phyloP scores from a whole-genome alignment of 129 eudicot species.

The Rutidosis leptorrhynchoides region DNA sequence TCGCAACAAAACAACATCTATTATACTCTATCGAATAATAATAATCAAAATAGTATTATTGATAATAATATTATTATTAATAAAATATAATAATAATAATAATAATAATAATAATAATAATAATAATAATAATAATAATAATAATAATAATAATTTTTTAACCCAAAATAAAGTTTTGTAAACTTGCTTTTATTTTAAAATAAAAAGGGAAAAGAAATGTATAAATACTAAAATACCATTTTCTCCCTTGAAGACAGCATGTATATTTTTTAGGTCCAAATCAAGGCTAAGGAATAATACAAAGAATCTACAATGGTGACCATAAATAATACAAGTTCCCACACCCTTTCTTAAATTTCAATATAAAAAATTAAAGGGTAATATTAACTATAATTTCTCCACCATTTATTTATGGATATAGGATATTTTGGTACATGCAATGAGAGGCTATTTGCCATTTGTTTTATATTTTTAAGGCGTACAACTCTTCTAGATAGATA shows the following conservation, averaged over 20 bases:
- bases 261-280: not conserved
- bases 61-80: no score
- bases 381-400: not conserved
- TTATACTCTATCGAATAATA: no score
- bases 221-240: not conserved
- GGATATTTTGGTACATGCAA: not conserved
- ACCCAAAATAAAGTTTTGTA: no score
- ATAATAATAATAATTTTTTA: no score
- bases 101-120: no score
- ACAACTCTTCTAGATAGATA: no score
- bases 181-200: no score
- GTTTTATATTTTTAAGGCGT: not conserved
- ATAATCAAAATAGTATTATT: no score
- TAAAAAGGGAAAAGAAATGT: not conserved
- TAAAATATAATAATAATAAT: no score
- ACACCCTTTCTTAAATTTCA: not conserved
- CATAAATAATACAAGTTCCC: not conserved
- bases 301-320: not conserved
- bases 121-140: no score
- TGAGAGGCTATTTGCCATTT: not conserved
- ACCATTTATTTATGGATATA: slow-evolving; percentile 1
- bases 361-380: not conserved
- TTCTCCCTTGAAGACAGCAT: not conserved
- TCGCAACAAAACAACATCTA: no score
- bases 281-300: not conserved